phyloP scores from a whole-genome alignment of 306 rosid genomes.

The Cicer judaicum region DNA sequence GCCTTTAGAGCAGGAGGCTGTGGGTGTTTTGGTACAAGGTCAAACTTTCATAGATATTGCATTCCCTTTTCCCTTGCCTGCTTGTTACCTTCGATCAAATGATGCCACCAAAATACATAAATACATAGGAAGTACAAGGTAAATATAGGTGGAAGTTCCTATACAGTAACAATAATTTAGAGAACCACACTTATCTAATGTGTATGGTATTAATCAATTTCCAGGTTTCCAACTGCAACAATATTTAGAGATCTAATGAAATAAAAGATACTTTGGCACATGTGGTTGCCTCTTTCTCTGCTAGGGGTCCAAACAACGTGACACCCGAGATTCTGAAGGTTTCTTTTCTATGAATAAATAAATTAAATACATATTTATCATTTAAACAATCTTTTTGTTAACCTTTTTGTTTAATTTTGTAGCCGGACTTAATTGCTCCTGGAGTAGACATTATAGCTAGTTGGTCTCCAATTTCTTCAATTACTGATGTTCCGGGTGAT shows the following conservation, averaged over 20 bases:
- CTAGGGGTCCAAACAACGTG: not conserved
- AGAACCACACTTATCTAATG: not conserved
- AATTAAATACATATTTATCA: no score
- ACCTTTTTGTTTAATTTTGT: no score
- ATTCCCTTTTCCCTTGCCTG: conserved; percentile 30
- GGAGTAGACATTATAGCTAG: no score
- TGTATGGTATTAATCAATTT: not conserved
- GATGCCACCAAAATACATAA: not conserved
- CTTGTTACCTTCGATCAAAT: conserved; percentile 11
- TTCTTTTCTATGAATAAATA: no score
- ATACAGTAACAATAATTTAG: not conserved
- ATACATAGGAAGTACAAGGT: conserved; percentile 45
- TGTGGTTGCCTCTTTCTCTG: not conserved
- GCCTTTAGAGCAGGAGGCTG: conserved; percentile 6
- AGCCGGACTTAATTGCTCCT: no score
- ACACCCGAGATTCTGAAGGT: not conserved
- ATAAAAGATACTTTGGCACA: no score
- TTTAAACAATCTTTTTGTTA: no score
- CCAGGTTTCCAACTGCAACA: not conserved
- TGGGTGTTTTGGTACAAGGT: conserved; percentile 40
- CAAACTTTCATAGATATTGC: not conserved
- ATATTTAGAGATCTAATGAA: not conserved
- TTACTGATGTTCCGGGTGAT: not conserved
- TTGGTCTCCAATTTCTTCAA: not conserved
- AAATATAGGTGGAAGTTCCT: not conserved